A percentile compares a stretch with the other conserved stretches of the same genome.
These are phyloP conservation scores for Talinum fruticosum DNA, from an alignment of 148 eudicot genomes.

Conservation along the genomic window DNA sequence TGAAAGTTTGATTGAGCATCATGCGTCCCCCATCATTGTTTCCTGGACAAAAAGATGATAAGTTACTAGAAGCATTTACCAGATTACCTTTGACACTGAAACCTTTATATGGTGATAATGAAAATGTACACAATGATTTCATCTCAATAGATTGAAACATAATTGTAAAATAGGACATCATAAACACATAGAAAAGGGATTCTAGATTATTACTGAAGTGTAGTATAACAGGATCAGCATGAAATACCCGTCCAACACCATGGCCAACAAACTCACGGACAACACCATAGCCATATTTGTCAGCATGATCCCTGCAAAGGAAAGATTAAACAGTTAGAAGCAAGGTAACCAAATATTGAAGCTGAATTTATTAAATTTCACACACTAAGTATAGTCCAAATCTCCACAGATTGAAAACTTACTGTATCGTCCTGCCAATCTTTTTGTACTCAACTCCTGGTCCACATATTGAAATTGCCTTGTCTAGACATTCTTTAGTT, in stretches of 20 bases:
- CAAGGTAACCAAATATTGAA: not conserved
- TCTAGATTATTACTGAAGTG: conserved; percentile 62
- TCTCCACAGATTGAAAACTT: conserved; percentile 28
- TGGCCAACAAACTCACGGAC: conserved; percentile 93
- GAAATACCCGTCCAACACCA: conserved; percentile 91
- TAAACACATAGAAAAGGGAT: conserved; percentile 14
- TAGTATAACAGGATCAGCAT: conserved; percentile 81
- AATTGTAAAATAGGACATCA: not conserved
- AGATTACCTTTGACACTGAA: not conserved
- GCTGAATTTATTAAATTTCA: not conserved
- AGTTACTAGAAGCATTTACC: conserved; percentile 10
- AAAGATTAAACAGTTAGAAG: conserved; percentile 9
- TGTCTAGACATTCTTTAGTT: conserved; percentile 84
- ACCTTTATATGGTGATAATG: not conserved
- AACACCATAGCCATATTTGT: conserved; percentile 77
- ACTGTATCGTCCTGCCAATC: conserved; percentile 91
- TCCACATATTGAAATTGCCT: conserved; percentile 89
- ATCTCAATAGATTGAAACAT: not conserved
- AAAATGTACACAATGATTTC: not conserved
- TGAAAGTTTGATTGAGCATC: conserved; percentile 92
- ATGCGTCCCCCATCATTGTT: conserved; percentile 72
- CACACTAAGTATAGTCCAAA: not conserved
- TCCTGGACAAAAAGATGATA: conserved; percentile 41
- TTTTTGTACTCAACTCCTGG: conserved; percentile 84
- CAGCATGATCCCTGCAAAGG: conserved; percentile 74